These are phyloP conservation scores for Globisporangium barbulae DNA, from an alignment of 352 stramenopile genomes.

Conservation along the genomic window DNA sequence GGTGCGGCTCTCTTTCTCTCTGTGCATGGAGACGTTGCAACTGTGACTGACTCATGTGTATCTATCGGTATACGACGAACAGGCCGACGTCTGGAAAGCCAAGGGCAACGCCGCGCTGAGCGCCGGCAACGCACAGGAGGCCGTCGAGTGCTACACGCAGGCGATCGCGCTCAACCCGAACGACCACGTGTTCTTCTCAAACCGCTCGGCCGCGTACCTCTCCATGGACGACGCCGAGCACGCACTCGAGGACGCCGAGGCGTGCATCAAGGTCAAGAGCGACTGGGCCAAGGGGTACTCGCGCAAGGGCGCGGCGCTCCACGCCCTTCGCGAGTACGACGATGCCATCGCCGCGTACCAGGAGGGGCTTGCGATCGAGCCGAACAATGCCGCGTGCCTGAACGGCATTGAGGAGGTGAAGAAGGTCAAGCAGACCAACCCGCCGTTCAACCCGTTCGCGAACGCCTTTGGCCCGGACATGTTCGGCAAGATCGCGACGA, in stretches of 20 bases:
- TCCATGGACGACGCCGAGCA: conserved; percentile 89
- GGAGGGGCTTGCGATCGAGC: conserved; percentile 89
- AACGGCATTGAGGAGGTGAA: conserved; percentile 93
- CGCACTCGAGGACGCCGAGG: conserved; percentile 95
- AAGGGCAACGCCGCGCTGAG: conserved; percentile 96
- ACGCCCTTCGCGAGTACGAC: conserved; percentile 89
- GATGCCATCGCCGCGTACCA: conserved; percentile 85
- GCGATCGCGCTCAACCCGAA: conserved; percentile 94
- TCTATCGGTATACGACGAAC: neutral
- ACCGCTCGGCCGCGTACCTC: conserved; percentile 98
- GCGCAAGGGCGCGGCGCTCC: conserved; percentile 96
- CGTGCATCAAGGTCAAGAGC: conserved; percentile 93
- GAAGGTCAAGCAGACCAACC: conserved; percentile 74
- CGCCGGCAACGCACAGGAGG: conserved; percentile 91
- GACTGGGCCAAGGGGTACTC: conserved; percentile 98
- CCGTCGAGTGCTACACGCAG: conserved; percentile 96
- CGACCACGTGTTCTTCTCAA: conserved; percentile 98
- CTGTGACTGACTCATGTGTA: neutral
- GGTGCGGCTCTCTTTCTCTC: neutral
- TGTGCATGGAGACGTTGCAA: neutral
- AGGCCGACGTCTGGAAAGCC: conserved; percentile 86
- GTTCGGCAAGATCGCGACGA: conserved; percentile 90
- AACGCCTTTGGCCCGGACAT: conserved; percentile 95
- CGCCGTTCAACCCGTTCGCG: conserved; percentile 81
- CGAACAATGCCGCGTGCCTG: conserved; percentile 88